Evolutionary conservation across 1,284 basidiomycete species (phyloP), one percentile per base, ranked within the genome.

Genomic region (Trichosporon sp.): DNA sequence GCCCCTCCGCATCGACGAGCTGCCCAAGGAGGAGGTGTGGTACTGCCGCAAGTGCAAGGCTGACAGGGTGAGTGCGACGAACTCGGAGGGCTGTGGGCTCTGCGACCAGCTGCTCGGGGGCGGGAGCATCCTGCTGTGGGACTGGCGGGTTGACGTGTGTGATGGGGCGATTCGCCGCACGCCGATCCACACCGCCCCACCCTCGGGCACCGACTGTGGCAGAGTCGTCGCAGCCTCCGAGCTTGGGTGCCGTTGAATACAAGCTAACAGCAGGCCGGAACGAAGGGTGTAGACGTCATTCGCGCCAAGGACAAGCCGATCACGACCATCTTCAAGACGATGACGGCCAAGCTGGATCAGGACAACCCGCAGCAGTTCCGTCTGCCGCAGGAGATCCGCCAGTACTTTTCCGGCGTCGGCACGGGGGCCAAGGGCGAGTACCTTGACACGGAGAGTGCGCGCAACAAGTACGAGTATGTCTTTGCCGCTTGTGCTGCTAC

Each of bases 1-100:
- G 53, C 96, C 96, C 25, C 88, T 98, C 84, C 92, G 95, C 74
- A 86, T 90, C 65, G 87, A 91, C 75, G 94, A 98, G 76, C 85
- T 92, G 58, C 89, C 90, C 65, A 91, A 91, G 74, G 91, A 91
- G 62, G 93, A 96, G 78, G 88, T 88, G 75, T 99, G 97, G 97
- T 98, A 91, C 84, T 99, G 96, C 75, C 80, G 79, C 67, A 76
- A 83, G 65, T 83, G 83, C 67, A 62, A 70, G 42, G 66, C 78
- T 8, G 78, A 80, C 25, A 60, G 75, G 72, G 81, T 83, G 56
- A 70, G 80, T 73, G 4, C 9, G n/a, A 64, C 25, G 32, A n/a
- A n/a, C n/a, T n/a, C n/a, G n/a, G n/a, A 18, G 38, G 31, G n/a
- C 42, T 56, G 18, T 3, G 60, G 34, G 2, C 21, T 23, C 23